Evolutionary conservation across 225 moss, liverwort and hornwort species (phyloP).

Genomic region (Sphagnum tenellum): DNA sequence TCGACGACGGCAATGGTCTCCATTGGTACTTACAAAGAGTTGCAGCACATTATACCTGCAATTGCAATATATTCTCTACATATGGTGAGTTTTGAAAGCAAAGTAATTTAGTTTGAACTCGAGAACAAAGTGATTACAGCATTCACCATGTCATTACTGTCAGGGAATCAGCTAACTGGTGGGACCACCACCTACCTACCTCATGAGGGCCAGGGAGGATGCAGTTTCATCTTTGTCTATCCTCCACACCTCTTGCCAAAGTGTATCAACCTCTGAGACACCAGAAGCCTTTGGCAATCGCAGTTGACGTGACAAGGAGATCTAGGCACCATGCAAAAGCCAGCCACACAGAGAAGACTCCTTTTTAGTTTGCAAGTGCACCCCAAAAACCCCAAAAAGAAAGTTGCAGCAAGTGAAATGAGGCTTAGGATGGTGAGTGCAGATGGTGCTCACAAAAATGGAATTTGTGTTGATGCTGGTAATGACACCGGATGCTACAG

Average conservation of each 20-base stretch:
- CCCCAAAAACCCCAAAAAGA: too few relatives aligned
- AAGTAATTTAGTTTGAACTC: background rate
- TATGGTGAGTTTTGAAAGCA: background rate
- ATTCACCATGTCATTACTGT: too few relatives aligned
- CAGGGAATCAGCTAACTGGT: too few relatives aligned
- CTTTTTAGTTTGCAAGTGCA: too few relatives aligned
- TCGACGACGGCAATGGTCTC: constrained; percentile 21
- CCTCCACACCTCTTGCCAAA: constrained; percentile 23
- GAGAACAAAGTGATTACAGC: too few relatives aligned
- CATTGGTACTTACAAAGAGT: constrained; percentile 33
- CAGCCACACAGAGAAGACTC: too few relatives aligned
- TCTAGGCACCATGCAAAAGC: constrained; percentile 5
- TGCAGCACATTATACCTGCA: constrained; percentile 48
- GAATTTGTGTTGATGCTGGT: constrained; percentile 14
- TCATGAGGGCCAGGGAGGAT: constrained; percentile 42
- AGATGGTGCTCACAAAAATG: constrained; percentile 12
- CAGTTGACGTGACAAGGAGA: constrained; percentile 25
- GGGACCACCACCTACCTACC: constrained; percentile 7
- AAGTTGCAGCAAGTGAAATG: too few relatives aligned
- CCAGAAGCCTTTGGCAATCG: constrained; percentile 11
- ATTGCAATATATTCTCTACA: background rate
- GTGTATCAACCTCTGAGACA: background rate
- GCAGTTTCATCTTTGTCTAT: constrained; percentile 49
- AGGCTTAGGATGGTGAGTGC: too few relatives aligned
- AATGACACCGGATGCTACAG: constrained; percentile 34